A percentile compares a stretch with the other conserved stretches of the same genome.
phyloP scores from a whole-genome alignment of 768 basidiomycete species.

The Lactarius hengduanensis region DNA sequence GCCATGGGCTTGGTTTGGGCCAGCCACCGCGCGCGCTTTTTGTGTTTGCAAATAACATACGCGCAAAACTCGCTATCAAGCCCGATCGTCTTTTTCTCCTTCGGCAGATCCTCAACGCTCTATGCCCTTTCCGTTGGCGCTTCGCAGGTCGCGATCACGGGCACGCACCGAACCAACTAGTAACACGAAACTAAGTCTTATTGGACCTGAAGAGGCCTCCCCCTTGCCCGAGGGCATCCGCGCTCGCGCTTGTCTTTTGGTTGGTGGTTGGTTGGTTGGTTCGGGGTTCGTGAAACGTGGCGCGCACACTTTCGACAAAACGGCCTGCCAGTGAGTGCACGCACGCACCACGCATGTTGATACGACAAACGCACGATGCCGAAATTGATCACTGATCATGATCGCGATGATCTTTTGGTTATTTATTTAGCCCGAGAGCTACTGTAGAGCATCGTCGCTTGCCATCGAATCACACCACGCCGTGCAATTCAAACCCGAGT shows the following conservation, averaged over 20 bases:
- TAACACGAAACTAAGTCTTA: conserved; percentile 3
- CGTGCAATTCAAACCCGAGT: background rate
- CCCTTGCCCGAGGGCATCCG: background rate
- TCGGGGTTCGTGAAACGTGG: conserved; percentile 14
- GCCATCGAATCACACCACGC: background rate
- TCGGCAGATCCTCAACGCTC: conserved; percentile 3
- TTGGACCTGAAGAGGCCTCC: background rate
- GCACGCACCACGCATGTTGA: background rate
- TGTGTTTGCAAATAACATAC: background rate
- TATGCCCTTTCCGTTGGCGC: conserved; percentile 2
- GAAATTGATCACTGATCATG: background rate
- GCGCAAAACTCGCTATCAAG: conserved; percentile 9
- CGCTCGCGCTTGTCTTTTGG: background rate
- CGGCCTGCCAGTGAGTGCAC: background rate
- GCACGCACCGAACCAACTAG: background rate
- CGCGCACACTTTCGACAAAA: background rate
- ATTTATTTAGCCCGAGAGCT: background rate
- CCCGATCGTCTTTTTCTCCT: background rate
- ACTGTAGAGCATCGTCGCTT: background rate
- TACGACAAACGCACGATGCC: background rate
- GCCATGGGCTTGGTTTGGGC: background rate
- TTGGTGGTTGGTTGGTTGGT: too few relatives aligned
- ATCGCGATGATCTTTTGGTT: background rate
- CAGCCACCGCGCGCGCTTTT: background rate
- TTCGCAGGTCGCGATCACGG: background rate